Evolutionary conservation across 2,329 filamentous ascomycete genomes (phyloP).

Genomic region (Hymenotorrendiella dingleyae): DNA sequence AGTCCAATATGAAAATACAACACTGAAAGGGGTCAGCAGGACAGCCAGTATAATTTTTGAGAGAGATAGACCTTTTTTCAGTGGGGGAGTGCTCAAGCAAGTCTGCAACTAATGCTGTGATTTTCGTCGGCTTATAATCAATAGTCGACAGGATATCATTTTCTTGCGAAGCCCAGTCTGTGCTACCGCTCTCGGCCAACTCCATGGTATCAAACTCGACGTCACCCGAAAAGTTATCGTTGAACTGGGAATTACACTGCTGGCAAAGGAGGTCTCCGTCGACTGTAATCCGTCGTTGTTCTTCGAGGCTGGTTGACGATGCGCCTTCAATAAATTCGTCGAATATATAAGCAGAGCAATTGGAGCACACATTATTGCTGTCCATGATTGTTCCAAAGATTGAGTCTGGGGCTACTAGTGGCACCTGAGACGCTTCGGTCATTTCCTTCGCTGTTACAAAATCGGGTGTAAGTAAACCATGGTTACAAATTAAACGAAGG

Average conservation of each 20-base stretch:
- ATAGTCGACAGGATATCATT: not conserved
- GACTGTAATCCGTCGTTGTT: not conserved
- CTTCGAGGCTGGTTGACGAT: not conserved
- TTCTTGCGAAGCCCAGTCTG: not conserved
- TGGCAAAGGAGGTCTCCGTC: not conserved
- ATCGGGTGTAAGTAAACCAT: conserved; percentile 1
- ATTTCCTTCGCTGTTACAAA: not conserved
- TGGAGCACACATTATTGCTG: not conserved
- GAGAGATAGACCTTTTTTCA: not conserved
- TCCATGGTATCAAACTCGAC: not conserved
- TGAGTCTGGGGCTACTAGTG: too few relatives aligned
- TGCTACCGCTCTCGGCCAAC: not conserved
- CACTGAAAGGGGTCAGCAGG: not conserved
- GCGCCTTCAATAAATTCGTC: not conserved
- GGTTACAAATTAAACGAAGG: conserved; percentile 6
- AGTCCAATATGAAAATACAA: conserved; percentile 4
- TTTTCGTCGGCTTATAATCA: not conserved
- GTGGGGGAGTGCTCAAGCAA: not conserved
- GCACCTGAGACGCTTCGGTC: not conserved
- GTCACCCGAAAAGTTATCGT: not conserved
- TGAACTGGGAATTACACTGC: not conserved
- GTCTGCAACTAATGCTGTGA: not conserved
- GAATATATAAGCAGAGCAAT: not conserved
- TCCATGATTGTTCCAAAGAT: not conserved
- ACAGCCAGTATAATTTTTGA: not conserved